A percentile compares a stretch with the other conserved stretches of the same genome.
These are phyloP conservation scores for Wallacemonas sp. DNA, from an alignment of 208 protist genomes.

Conservation along the genomic window DNA sequence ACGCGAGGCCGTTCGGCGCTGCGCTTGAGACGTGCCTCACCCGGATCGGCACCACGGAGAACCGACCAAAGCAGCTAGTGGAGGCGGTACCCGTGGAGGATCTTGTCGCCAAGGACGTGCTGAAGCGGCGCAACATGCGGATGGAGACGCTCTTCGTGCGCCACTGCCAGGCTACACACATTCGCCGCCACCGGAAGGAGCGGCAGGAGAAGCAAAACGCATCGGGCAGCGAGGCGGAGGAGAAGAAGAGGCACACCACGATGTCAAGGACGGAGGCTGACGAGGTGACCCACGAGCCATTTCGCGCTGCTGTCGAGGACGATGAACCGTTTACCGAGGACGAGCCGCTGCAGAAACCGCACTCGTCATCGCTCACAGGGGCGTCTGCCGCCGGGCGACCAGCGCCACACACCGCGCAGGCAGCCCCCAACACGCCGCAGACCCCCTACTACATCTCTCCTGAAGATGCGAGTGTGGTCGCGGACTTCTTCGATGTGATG, in stretches of 20 bases:
- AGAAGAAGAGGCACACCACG: not conserved
- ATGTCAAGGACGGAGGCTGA: not conserved
- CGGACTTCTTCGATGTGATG: constrained; percentile 6
- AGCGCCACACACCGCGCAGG: too few relatives aligned
- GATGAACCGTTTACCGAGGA: constrained; percentile 2
- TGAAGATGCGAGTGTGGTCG: not conserved
- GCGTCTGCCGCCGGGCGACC: too few relatives aligned
- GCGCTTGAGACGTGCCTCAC: constrained; percentile 17
- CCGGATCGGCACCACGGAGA: constrained; percentile 24
- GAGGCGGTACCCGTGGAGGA: constrained; percentile 35
- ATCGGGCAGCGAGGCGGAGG: not conserved
- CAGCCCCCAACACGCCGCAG: not conserved
- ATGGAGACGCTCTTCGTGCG: constrained; percentile 26
- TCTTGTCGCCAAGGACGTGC: constrained; percentile 28
- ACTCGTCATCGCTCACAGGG: too few relatives aligned
- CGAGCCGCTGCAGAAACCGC: too few relatives aligned
- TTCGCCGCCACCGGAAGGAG: constrained; percentile 1
- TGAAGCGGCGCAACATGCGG: constrained; percentile 41
- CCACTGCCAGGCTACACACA: constrained; percentile 9
- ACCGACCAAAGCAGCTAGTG: constrained; percentile 32
- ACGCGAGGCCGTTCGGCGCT: constrained; percentile 25
- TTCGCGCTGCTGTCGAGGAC: not conserved
- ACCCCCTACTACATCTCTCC: not conserved
- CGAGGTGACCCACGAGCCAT: not conserved
- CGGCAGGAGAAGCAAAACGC: not conserved